These are phyloP conservation scores for Porogramme epimiltina DNA, from an alignment of 1,284 basidiomycete genomes.

Conservation along the genomic window DNA sequence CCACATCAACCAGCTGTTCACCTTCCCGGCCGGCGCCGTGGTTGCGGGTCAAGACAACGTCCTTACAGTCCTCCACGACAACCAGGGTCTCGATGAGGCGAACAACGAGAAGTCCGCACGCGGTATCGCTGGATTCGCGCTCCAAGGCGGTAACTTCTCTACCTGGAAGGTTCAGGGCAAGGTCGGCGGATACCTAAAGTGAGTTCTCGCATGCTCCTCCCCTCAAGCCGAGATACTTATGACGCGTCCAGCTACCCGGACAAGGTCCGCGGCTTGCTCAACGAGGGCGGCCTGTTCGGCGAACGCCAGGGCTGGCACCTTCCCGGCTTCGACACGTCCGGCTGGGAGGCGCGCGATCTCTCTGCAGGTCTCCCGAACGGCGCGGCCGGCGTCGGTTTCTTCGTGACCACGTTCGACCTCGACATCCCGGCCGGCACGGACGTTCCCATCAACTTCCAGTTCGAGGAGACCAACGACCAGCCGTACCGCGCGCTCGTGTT, in stretches of 20 bases:
- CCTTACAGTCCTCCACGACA: conserved; percentile 79
- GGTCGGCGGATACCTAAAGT: conserved; percentile 73
- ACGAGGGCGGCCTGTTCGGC: conserved; percentile 80
- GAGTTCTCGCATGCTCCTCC: conserved; percentile 35
- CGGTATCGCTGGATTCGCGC: conserved; percentile 72
- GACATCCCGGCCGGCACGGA: conserved; percentile 60
- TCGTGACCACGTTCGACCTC: conserved; percentile 71
- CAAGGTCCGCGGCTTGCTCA: conserved; percentile 67
- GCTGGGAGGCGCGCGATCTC: conserved; percentile 58
- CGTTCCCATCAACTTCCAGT: conserved; percentile 68
- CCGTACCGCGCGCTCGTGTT: conserved; percentile 74
- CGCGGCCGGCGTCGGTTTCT: conserved; percentile 76
- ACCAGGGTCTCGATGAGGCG: conserved; percentile 73
- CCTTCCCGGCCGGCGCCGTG: conserved; percentile 60
- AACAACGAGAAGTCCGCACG: conserved; percentile 65
- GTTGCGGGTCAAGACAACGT: conserved; percentile 62
- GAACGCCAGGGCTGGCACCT: conserved; percentile 84
- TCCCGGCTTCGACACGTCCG: conserved; percentile 67
- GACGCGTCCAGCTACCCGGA: conserved; percentile 63
- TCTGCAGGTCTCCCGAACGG: conserved; percentile 55
- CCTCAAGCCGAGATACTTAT: no score
- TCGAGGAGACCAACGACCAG: conserved; percentile 46
- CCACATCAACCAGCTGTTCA: conserved; percentile 67
- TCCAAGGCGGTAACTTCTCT: conserved; percentile 60
- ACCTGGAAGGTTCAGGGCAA: conserved; percentile 85